Base-by-base conservation (phyloP, 768 basidiomycete genomes). In the Termitomyces eurrhizus region DNA sequence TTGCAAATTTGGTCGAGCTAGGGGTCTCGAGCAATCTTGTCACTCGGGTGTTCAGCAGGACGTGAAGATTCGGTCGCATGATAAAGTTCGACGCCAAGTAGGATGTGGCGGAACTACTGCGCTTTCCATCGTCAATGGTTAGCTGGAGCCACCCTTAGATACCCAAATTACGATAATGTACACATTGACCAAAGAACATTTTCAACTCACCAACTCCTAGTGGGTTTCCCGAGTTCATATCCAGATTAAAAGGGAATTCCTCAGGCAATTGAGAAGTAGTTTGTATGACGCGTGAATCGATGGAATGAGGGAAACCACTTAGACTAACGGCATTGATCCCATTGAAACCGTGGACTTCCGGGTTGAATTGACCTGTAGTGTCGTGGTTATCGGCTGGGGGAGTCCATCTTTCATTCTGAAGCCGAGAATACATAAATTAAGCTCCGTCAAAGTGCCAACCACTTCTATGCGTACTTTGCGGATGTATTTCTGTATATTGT, bases 171-270 rank as follows among this genome's bases (percentile, higher is more conserved):
- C 14, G 36, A 16, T 24, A 21, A 37, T 53, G 4, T 8, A 56
- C 58, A 21, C 63, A 55, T 32, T 13, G 4, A 32, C 14, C 3
- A 13, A 37, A 9, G 18, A 6, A 33, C 67, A 62, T 48, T 58
- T 41, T 4, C 36, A 37, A 60, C 73, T 54, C 37, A 79, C 80
- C 74, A 42, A 80, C 53, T 4, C 81, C 81, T 7, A 80, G 57
- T 0, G 74, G 73, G 11, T 65, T 68, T 14, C 82, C 81, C 29
- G 74, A 72, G 61, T 81, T 80, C 58, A 70, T 70, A 64, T 82
- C 82, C 14, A 67, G 37, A 61, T 77, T 78, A 62, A 69, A 80
- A 3, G 75, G 70, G 59, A 76, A 81, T 48, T 75, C 73, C 9
- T 70, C 65, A 0, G 67, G 59, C 7, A 78, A 66, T 52, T 80